A percentile compares a stretch with the other conserved stretches of the same genome.
Conservation (phyloP, 2,329 filamentous ascomycete species). For the Fusarium transvaalense region DNA sequence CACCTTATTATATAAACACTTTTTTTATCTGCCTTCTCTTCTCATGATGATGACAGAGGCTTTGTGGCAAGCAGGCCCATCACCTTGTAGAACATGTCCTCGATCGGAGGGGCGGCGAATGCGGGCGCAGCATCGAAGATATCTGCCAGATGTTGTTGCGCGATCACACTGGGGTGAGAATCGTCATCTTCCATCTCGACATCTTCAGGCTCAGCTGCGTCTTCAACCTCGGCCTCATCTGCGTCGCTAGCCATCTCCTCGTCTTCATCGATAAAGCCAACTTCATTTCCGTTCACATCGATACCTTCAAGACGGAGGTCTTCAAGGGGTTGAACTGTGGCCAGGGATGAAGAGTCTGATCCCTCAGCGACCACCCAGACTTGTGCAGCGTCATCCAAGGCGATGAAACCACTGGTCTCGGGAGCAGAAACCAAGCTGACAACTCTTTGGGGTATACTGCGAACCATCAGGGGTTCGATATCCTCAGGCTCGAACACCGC, state of each 20-base stretch:
- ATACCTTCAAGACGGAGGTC: constrained; percentile 64
- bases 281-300: constrained; percentile 47
- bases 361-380: constrained; percentile 73
- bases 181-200: constrained; percentile 62
- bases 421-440: constrained; percentile 75
- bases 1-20: constrained; percentile 28
- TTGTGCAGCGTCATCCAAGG: constrained; percentile 81
- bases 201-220: constrained; percentile 58
- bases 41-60: constrained; percentile 54
- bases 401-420: constrained; percentile 77
- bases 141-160: constrained; percentile 75
- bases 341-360: constrained; percentile 65
- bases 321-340: constrained; percentile 67
- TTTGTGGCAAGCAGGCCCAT: constrained; percentile 70
- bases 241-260: constrained; percentile 59
- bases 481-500: constrained; percentile 75
- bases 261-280: constrained; percentile 56
- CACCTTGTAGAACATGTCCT: constrained; percentile 82
- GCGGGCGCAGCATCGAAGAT: constrained; percentile 78
- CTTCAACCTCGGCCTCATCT: constrained; percentile 55
- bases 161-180: constrained; percentile 70
- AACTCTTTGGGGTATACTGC: constrained; percentile 68
- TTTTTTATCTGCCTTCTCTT: constrained; percentile 12
- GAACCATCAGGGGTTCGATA: constrained; percentile 69
- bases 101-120: constrained; percentile 77